Conservation (phyloP, 2,329 filamentous ascomycete species). For the Fusarium nygamai region DNA sequence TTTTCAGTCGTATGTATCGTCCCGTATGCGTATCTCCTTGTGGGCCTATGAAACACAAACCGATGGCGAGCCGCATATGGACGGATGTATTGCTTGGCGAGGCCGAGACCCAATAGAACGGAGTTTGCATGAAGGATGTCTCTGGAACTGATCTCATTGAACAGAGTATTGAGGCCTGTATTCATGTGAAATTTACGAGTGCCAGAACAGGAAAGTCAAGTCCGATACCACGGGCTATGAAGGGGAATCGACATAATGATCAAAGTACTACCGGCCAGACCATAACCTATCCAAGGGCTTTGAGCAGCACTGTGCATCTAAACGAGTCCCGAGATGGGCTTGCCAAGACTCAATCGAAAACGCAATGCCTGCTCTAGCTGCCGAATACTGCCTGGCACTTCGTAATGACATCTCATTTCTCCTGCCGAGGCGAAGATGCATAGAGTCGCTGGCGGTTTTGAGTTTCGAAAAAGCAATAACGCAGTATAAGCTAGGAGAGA, state of each 20-base stretch:
- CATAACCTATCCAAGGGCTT: not conserved
- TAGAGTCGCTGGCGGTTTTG: constrained; percentile 7
- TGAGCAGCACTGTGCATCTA: not conserved
- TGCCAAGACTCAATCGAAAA: not conserved
- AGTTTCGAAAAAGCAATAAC: constrained; percentile 26
- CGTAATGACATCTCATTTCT: constrained; percentile 6
- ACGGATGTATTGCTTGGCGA: constrained; percentile 18
- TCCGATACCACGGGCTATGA: not conserved
- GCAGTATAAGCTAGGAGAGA: constrained; percentile 29
- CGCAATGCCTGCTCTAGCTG: not conserved
- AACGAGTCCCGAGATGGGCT: not conserved
- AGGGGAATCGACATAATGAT: not conserved
- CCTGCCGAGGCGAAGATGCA: constrained; percentile 2
- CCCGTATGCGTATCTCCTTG: constrained; percentile 17
- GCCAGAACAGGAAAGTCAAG: constrained; percentile 6
- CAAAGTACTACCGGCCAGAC: not conserved
- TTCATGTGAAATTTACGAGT: not conserved
- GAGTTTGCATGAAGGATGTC: constrained; percentile 7
- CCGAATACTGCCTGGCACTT: not conserved
- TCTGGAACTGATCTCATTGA: constrained; percentile 8
- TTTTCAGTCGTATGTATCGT: constrained; percentile 12
- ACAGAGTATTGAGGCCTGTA: constrained; percentile 8
- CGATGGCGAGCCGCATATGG: constrained; percentile 36
- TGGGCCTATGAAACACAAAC: constrained; percentile 29
- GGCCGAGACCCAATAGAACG: constrained; percentile 25